Base-by-base conservation (phyloP, 2,329 filamentous ascomycete genomes). In the Scorias spongiosa region DNA sequence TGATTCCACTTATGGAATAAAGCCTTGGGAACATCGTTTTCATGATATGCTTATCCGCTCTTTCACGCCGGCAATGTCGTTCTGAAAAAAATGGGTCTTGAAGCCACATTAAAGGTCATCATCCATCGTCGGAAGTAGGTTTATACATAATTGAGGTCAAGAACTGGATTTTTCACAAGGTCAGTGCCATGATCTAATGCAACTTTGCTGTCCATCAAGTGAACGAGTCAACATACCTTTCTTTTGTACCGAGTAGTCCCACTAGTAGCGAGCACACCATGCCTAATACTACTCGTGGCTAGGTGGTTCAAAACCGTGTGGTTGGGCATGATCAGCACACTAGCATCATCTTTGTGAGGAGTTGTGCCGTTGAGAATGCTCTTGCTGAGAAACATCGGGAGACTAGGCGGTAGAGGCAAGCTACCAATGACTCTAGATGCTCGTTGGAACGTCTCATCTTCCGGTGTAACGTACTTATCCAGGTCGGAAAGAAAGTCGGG, bases 141-240 rank as follows among this genome's bases (percentile, higher is more conserved):
- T 95, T 96, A 68, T 96, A 96, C 70, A 96, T 81, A 60, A 96
- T 93, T 2, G 88, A 95, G 3, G 89, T 96, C 30, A 96, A 83
- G 65, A 96, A 96, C 89, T 95, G 55, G 18, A 42, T 26, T 26
- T 26, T 26, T 8, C 34, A 37, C 12, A 37, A 37, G 12, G 34
- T 37, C 34, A 37, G 34, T 17, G 20, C 3, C 20, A 4, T n/a
- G 12, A 37, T n/a, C 17, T 9, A 17, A 37, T 9, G 8, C 34
- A 37, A 37, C 3, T 4, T 8, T n/a, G 8, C 4, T 37, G 12
- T 4, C 8, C 12, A 30, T 5, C 38, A 15, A 26, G 10, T 17
- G 29, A 14, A 14, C 17, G 18, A 28, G 10, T 10, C 11, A 28
- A 10, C 45, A 20, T 57, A 85, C 85, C 78, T 98, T 98, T 65